These are phyloP conservation scores for Botrytis galanthina DNA, from an alignment of 2,329 filamentous ascomycete species.

Conservation along the genomic window DNA sequence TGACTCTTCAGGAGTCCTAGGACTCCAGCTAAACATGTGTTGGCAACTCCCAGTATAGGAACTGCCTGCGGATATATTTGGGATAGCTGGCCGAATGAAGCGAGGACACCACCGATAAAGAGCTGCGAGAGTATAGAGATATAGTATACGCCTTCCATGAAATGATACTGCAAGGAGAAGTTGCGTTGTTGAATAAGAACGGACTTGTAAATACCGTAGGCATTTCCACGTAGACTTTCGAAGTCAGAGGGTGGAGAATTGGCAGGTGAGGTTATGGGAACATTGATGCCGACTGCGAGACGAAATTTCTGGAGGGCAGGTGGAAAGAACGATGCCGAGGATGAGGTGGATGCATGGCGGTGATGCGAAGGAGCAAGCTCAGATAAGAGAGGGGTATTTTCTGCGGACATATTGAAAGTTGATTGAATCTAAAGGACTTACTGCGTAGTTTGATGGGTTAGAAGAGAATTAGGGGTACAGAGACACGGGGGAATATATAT, in stretches of 20 bases:
- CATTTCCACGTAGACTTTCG: slow-evolving; percentile 25
- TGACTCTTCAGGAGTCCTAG: slow-evolving; percentile 55
- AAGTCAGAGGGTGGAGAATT: slow-evolving; percentile 22
- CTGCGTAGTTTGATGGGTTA: neutral
- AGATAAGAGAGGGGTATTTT: slow-evolving; percentile 3
- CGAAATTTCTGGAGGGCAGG: neutral
- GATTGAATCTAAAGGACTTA: neutral
- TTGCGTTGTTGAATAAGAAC: slow-evolving; percentile 40
- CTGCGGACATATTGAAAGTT: neutral
- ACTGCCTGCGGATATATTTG: slow-evolving; percentile 52
- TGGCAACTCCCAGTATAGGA: slow-evolving; percentile 59
- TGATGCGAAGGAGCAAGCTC: neutral
- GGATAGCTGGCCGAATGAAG: slow-evolving; percentile 46
- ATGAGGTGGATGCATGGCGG: neutral
- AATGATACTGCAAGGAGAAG: slow-evolving; percentile 39
- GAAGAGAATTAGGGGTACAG: neutral
- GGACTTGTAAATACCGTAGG: slow-evolving; percentile 41
- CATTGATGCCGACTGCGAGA: slow-evolving; percentile 11
- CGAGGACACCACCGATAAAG: slow-evolving; percentile 48
- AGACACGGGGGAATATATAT: neutral
- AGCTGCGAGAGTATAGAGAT: slow-evolving; percentile 47
- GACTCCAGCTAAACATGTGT: slow-evolving; percentile 61
- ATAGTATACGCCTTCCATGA: slow-evolving; percentile 44
- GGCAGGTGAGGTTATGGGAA: neutral
- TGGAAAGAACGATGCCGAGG: neutral